A percentile compares a stretch with the other conserved stretches of the same genome.
Conservation (phyloP, 2,329 filamentous ascomycete genomes). For the Colletotrichum limetticola region DNA sequence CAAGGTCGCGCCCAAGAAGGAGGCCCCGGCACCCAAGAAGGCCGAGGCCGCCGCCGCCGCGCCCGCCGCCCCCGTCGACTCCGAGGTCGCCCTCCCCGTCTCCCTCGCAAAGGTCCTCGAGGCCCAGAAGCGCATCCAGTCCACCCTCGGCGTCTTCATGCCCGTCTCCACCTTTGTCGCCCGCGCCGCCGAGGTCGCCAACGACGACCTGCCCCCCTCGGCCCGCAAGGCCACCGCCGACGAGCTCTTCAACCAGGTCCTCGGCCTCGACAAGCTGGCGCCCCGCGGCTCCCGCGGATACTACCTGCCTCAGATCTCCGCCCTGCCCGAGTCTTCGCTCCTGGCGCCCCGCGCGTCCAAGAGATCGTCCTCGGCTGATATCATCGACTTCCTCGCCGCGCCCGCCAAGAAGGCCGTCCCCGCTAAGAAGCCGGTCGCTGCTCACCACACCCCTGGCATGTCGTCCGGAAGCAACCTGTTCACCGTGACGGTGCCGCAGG, state of each 20-base stretch:
- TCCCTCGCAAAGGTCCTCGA: constrained; percentile 83
- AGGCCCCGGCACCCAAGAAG: constrained; percentile 47
- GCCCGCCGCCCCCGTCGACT: constrained; percentile 55
- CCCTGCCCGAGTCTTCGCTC: constrained; percentile 60
- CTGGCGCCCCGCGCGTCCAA: constrained; percentile 43
- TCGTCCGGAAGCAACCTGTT: constrained; percentile 78
- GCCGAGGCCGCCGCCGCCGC: constrained; percentile 40
- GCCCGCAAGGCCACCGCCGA: constrained; percentile 75
- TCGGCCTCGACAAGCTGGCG: constrained; percentile 71
- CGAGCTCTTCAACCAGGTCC: constrained; percentile 89
- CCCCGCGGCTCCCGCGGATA: constrained; percentile 63
- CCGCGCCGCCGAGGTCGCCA: constrained; percentile 86
- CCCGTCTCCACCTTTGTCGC: constrained; percentile 89
- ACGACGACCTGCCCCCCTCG: constrained; percentile 82
- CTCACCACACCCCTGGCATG: constrained; percentile 51
- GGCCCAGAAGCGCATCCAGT: constrained; percentile 82
- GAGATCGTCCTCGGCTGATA: constrained; percentile 64
- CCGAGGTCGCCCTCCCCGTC: constrained; percentile 77
- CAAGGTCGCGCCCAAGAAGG: constrained; percentile 74
- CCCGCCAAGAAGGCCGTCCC: constrained; percentile 40
- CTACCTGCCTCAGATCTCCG: constrained; percentile 78
- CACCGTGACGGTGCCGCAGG: constrained; percentile 80
- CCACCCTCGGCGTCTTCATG: constrained; percentile 81
- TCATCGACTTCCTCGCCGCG: constrained; percentile 82
- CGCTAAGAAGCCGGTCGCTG: constrained; percentile 40